Conservation (phyloP, 495 filamentous ascomycete species). For the Lasiosphaeriaceae sp. region DNA sequence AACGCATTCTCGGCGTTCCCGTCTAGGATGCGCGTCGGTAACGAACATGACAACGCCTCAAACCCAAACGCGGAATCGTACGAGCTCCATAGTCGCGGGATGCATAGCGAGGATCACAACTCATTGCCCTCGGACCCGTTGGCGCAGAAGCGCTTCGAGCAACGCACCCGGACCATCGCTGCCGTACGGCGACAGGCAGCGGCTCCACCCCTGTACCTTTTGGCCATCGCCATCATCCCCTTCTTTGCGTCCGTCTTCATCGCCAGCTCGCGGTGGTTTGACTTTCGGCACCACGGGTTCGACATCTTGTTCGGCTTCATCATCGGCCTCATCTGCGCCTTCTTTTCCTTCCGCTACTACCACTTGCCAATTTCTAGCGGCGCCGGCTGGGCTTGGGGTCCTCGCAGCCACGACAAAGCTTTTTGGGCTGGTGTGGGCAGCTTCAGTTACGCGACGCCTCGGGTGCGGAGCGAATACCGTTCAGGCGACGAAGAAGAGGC, state of each 20-base stretch:
- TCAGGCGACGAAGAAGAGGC: slow-evolving; percentile 35
- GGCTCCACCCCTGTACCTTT: slow-evolving; percentile 65
- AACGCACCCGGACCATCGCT: slow-evolving; percentile 42
- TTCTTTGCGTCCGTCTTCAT: slow-evolving; percentile 54
- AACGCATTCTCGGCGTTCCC: slow-evolving; percentile 46
- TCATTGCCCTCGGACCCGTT: slow-evolving; percentile 22
- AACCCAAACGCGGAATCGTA: slow-evolving; percentile 22
- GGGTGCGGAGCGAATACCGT: slow-evolving; percentile 29
- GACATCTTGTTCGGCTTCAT: slow-evolving; percentile 77
- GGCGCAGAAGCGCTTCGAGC: slow-evolving; percentile 33
- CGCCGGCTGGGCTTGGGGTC: slow-evolving; percentile 55
- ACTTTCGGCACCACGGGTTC: slow-evolving; percentile 85
- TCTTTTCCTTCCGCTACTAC: slow-evolving; percentile 53
- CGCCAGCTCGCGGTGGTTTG: slow-evolving; percentile 62
- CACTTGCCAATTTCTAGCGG: slow-evolving; percentile 64
- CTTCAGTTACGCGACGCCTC: slow-evolving; percentile 43
- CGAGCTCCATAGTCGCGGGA: slow-evolving; percentile 21
- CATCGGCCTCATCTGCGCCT: slow-evolving; percentile 51
- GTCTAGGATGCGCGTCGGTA: slow-evolving; percentile 32
- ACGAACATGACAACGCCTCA: slow-evolving; percentile 2
- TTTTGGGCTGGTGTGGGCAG: slow-evolving; percentile 63
- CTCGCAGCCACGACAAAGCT: slow-evolving; percentile 46
- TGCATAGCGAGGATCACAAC: slow-evolving; percentile 20
- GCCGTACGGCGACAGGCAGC: slow-evolving; percentile 60
- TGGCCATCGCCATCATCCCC: slow-evolving; percentile 62